These are phyloP conservation scores for Gaertneriomyces semiglobifer DNA, from an alignment of 192 early-diverging fungal genomes.

Conservation along the genomic window DNA sequence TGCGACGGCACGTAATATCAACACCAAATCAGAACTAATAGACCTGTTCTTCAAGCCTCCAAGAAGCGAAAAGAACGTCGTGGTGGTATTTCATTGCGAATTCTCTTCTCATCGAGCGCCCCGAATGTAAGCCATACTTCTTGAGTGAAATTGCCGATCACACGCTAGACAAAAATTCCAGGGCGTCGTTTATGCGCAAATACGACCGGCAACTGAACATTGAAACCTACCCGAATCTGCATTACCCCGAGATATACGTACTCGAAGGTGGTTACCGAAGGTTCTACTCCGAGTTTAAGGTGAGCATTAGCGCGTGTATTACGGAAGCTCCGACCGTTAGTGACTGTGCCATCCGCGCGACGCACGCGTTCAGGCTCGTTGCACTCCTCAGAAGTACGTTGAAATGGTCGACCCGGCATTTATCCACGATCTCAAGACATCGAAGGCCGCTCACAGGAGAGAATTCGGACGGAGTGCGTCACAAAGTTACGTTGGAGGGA, in stretches of 20 bases:
- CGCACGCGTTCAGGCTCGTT: slow-evolving; percentile 37
- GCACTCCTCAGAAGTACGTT: slow-evolving; percentile 72
- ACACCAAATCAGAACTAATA: slow-evolving; percentile 58
- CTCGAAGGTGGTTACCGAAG: slow-evolving; percentile 78
- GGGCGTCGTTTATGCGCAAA: slow-evolving; percentile 70
- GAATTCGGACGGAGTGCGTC: slow-evolving; percentile 40
- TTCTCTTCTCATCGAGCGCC: slow-evolving; percentile 78
- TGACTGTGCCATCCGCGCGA: neutral
- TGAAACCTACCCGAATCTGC: slow-evolving; percentile 66
- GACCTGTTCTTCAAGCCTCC: slow-evolving; percentile 52
- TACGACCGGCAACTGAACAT: slow-evolving; percentile 72
- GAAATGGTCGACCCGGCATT: slow-evolving; percentile 72
- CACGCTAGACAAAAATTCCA: neutral
- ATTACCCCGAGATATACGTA: slow-evolving; percentile 84
- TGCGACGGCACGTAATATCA: slow-evolving; percentile 65
- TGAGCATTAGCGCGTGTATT: neutral
- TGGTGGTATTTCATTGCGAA: slow-evolving; percentile 85
- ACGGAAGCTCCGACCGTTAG: neutral
- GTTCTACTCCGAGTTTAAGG: slow-evolving; percentile 61
- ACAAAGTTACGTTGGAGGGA: slow-evolving; percentile 2
- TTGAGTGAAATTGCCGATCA: neutral
- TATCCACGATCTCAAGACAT: slow-evolving; percentile 40
- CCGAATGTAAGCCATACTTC: slow-evolving; percentile 55
- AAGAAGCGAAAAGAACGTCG: slow-evolving; percentile 39
- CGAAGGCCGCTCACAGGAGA: slow-evolving; percentile 21